These are phyloP conservation scores for Trichoderma endophyticum DNA, from an alignment of 2,329 filamentous ascomycete genomes.

Conservation along the genomic window DNA sequence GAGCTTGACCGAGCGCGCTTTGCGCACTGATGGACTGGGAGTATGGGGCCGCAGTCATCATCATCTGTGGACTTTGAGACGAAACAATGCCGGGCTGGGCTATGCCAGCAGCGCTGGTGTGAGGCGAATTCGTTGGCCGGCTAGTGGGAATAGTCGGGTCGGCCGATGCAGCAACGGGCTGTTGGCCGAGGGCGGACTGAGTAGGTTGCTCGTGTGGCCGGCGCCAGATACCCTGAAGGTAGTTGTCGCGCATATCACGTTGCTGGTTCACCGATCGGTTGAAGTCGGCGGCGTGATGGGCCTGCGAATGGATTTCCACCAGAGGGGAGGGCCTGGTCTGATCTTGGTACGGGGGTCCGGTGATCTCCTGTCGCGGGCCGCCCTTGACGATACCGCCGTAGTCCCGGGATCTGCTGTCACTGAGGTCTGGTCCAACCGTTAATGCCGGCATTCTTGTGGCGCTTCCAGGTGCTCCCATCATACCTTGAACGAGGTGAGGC, in stretches of 20 bases:
- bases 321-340: constrained; percentile 72
- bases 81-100: constrained; percentile 57
- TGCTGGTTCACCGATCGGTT: constrained; percentile 81
- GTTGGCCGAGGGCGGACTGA: constrained; percentile 40
- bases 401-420: constrained; percentile 73
- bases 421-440: constrained; percentile 73
- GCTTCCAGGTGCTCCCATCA: constrained; percentile 64
- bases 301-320: constrained; percentile 79
- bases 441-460: constrained; percentile 79
- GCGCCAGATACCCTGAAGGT: constrained; percentile 78
- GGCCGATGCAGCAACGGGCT: constrained; percentile 39
- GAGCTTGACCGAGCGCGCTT: constrained; percentile 68
- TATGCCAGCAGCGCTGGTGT: constrained; percentile 51
- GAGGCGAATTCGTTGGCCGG: constrained; percentile 57
- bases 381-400: constrained; percentile 75
- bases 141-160: constrained; percentile 47
- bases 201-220: constrained; percentile 74
- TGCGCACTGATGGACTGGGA: constrained; percentile 69
- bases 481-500: constrained; percentile 66
- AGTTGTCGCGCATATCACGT: constrained; percentile 74
- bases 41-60: constrained; percentile 65
- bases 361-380: constrained; percentile 84
- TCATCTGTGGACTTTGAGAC: constrained; percentile 62
- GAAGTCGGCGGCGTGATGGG: constrained; percentile 84
- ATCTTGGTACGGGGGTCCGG: constrained; percentile 84